Evolutionary conservation across 495 filamentous ascomycete species (phyloP).

Genomic region (Beverwykella pulmonaria): DNA sequence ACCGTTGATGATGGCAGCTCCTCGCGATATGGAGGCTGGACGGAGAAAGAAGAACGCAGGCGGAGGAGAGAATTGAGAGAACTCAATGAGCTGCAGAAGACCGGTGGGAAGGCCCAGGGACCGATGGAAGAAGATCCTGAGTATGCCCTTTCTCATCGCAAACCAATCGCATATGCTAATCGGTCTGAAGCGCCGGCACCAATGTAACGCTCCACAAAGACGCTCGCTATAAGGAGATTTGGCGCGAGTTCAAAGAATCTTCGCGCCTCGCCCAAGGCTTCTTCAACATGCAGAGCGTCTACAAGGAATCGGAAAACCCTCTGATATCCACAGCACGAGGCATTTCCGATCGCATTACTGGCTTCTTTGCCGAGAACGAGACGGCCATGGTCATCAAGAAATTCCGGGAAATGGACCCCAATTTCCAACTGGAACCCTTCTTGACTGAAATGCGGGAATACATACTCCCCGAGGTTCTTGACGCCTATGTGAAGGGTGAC

Average conservation of each 20-base stretch:
- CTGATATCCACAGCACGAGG: constrained; percentile 88
- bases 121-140: constrained; percentile 78
- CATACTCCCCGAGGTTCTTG: constrained; percentile 94
- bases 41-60: constrained; percentile 90
- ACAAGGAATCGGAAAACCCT: constrained; percentile 96
- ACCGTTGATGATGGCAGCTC: constrained; percentile 97
- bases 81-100: constrained; percentile 60
- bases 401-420: constrained; percentile 94
- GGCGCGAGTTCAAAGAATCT: constrained; percentile 87
- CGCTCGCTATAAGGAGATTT: constrained; percentile 91
- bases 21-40: constrained; percentile 92
- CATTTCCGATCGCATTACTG: constrained; percentile 87
- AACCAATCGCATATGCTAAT: constrained; percentile 19
- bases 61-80: constrained; percentile 75
- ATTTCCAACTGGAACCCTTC: constrained; percentile 92
- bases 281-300: constrained; percentile 78
- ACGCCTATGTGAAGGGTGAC: constrained; percentile 97
- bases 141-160: constrained; percentile 56
- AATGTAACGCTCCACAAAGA: constrained; percentile 97
- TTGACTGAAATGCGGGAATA: constrained; percentile 94
- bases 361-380: constrained; percentile 98
- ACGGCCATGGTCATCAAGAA: constrained; percentile 96
- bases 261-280: constrained; percentile 86
- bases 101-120: constrained; percentile 53
- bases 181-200: constrained; percentile 72